Evolutionary conservation across 2,329 filamentous ascomycete species (phyloP), one percentile per base, ranked within the genome.

Genomic region (Scedosporium dehoogii): DNA sequence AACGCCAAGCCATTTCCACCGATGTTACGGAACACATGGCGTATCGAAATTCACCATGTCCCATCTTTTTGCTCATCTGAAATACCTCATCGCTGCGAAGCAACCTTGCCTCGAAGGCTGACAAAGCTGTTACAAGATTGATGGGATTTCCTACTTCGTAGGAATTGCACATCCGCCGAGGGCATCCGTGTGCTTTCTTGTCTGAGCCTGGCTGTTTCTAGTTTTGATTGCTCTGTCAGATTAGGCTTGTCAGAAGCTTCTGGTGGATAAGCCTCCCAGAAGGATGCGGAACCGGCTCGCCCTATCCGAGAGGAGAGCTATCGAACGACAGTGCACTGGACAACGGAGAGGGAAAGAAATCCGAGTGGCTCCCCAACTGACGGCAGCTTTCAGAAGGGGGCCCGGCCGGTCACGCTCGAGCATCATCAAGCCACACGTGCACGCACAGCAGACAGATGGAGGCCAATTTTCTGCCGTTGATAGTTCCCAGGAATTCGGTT

Each of bases 41-140:
- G 71, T 72, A 65, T 75, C 71, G 70, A 71, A 73, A 69, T 60
- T 68, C 62, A 65, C 61, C 23, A 53, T 53, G 44, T 60, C 56
- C 57, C 57, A 44, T 41, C 46, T 44, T 14, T 33, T 27, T 9
- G 33, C 42, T 44, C 53, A 27, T 27, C 42, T 55, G 51, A 55
- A 55, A 55, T 55, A 14, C 18, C 23, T 55, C 51, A 4, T 38
- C 10, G 33, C 33, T 38, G 33, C 10, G 18, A 23, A 55, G 51
- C 6, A 27, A 55, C 18, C 51, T 25, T 55, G 51, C 23, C 18
- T 48, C 18, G 12, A 14, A 23, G 51, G 51, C 51, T 55, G 51
- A 55, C 51, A 55, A 55, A 55, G 51, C 51, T 23, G 27, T 55
- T 23, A 55, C 51, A 55, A 55, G 33, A 38, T 38, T 38, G 10